Evolutionary conservation across 305 asterid species (phyloP).

Genomic region (Rubia occidens): DNA sequence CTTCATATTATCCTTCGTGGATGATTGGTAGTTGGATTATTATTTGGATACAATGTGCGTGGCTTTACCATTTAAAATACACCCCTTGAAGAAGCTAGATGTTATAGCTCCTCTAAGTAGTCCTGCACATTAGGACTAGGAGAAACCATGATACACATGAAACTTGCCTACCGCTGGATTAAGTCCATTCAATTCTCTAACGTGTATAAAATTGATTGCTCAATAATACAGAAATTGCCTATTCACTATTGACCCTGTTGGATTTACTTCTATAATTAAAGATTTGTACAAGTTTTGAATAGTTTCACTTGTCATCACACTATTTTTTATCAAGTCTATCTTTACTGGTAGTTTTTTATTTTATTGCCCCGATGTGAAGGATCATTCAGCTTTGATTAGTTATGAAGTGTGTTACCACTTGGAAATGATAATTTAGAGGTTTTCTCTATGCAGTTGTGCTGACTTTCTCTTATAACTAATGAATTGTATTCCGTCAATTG

Average conservation of each 20-base stretch:
- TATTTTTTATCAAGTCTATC: neutral
- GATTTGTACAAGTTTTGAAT: neutral
- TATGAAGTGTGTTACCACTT: neutral
- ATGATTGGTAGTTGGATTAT: neutral
- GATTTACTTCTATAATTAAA: neutral
- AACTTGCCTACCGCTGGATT: neutral
- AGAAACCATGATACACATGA: conserved; percentile 5
- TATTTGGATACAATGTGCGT: neutral
- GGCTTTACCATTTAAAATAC: neutral
- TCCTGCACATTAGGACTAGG: neutral
- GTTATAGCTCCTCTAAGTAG: neutral
- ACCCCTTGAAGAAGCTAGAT: neutral
- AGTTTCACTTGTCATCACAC: neutral
- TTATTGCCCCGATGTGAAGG: neutral
- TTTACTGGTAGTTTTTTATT: neutral
- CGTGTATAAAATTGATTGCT: neutral
- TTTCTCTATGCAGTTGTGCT: neutral
- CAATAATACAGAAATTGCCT: neutral
- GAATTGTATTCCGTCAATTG: neutral
- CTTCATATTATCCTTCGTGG: neutral
- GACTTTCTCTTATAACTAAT: neutral
- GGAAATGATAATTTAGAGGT: neutral
- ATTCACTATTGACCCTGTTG: neutral
- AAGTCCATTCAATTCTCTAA: neutral
- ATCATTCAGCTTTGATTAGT: neutral